Percentiles rank a stretch among this genome's conserved stretches.
phyloP scores from a whole-genome alignment of 352 stramenopile genomes.

The Phytopythium litorale region DNA sequence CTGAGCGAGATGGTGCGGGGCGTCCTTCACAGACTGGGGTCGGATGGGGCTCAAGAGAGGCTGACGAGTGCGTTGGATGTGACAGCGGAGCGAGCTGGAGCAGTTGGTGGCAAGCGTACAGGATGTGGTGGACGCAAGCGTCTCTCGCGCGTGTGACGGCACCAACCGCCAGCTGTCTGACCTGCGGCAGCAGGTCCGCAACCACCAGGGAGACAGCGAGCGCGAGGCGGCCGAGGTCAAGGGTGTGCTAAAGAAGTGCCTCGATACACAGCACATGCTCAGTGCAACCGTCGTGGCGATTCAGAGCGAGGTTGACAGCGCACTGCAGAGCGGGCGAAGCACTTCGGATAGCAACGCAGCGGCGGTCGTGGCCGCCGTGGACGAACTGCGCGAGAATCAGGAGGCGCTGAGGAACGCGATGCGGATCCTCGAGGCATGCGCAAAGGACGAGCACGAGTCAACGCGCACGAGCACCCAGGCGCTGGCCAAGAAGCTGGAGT shows the following conservation, averaged over 20 bases:
- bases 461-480: conserved; percentile 23
- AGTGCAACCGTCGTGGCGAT: conserved; percentile 53
- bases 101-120: conserved; percentile 22
- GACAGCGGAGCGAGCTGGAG: conserved; percentile 26
- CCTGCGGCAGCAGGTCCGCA: not conserved
- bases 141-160: not conserved
- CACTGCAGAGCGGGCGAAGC: conserved; percentile 11
- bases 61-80: not conserved
- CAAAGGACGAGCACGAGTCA: conserved; percentile 33
- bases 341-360: conserved; percentile 6
- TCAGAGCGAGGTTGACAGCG: conserved; percentile 45
- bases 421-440: conserved; percentile 37
- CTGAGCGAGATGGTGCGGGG: conserved; percentile 34
- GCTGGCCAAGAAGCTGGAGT: conserved; percentile 30
- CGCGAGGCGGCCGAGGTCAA: conserved; percentile 32
- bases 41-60: not conserved
- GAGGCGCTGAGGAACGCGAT: conserved; percentile 40
- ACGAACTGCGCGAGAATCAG: conserved; percentile 49
- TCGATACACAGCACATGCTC: conserved; percentile 59
- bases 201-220: not conserved
- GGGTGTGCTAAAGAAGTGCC: conserved; percentile 40
- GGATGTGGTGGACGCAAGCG: not conserved
- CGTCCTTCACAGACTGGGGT: not conserved
- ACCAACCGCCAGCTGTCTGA: not conserved
- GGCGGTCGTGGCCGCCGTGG: conserved; percentile 20